Evolutionary conservation across 2,329 filamentous ascomycete species (phyloP).

Genomic region (Sarocladium strictum): DNA sequence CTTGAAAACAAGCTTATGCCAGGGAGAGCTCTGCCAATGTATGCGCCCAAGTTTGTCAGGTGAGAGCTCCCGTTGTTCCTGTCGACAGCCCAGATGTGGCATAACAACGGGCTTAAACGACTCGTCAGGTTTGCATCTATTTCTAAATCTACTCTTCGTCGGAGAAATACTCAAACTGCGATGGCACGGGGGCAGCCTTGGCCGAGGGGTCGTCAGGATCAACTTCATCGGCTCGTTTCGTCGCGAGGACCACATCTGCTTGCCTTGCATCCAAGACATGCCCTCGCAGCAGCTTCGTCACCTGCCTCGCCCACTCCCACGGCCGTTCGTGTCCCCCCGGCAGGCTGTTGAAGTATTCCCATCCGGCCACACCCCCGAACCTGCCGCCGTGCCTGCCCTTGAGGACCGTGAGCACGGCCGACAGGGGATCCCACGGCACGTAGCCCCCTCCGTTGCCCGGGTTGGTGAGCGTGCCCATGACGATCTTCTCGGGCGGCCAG

Average conservation of each 20-base stretch:
- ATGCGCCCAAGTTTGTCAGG: neutral
- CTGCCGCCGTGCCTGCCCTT: constrained; percentile 44
- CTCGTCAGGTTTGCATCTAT: neutral
- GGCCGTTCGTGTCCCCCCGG: constrained; percentile 58
- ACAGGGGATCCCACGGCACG: constrained; percentile 41
- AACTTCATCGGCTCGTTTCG: constrained; percentile 12
- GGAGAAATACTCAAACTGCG: constrained; percentile 19
- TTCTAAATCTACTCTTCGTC: constrained; percentile 12
- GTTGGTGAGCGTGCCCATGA: constrained; percentile 77
- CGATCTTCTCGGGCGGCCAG: constrained; percentile 67
- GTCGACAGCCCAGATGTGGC: no score
- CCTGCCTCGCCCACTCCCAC: constrained; percentile 72
- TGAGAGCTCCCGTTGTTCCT: no score
- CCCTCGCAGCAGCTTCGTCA: constrained; percentile 43
- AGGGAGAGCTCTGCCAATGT: neutral
- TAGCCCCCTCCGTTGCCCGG: constrained; percentile 62
- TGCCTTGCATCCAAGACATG: constrained; percentile 18
- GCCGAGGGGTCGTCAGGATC: constrained; percentile 17
- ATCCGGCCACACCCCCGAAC: constrained; percentile 88
- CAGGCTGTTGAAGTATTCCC: constrained; percentile 87
- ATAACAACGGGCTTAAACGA: no score
- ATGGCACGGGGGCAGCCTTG: constrained; percentile 13
- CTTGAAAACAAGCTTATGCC: neutral
- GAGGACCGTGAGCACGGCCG: constrained; percentile 35
- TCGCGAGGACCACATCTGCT: neutral